Base-by-base conservation (phyloP, 345 rosid genomes). In the Citrus inodora region DNA sequence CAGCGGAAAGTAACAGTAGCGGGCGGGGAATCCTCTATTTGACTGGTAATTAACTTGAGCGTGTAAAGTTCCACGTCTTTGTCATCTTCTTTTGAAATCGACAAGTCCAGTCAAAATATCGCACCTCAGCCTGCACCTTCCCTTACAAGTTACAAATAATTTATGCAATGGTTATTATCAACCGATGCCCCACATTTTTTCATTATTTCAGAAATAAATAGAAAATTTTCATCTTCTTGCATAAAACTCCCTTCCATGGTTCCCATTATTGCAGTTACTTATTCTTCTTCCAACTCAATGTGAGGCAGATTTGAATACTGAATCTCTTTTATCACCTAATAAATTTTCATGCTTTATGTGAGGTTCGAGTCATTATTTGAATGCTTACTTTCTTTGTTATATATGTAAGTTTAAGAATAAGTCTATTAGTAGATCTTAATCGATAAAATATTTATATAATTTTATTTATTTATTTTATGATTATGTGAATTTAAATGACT, bases 61-160 rank as follows among this genome's bases (percentile, higher is more conserved):
- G 73, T 56, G 73, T 67, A 67, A 67, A 69, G 72, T 59, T 60
- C 67, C 24, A 6, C 38, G 80, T 67, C 79, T 38, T 19, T 76
- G 76, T 78, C 70, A 21, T 33, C 77, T 61, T 17, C 67, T 76
- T 74, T 5, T 38, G 55, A 71, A 4, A 3, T 46, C 32, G 79
- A 55, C 80, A 73, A 80, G 81, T 88, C 85, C 27, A 59, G 86
- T 83, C 87, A 85, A 85, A 76, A 68, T 35, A 70, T 80, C 46
- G 81, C 80, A 60, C 85, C 87, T 78, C 83, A 59, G 79, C 76
- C 67, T 64, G 37, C 28, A 60, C 38, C 73, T 72, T 76, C 80
- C 59, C 0, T 67, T 10, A 0, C 37, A 35, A 35, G 37, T 5
- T 35, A 35, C 48, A 46, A 27, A 4, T 74, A 27, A 35, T 55